A percentile compares a stretch with the other conserved stretches of the same genome.
These are phyloP conservation scores for Galerina marginata DNA, from an alignment of 768 basidiomycete species.

Conservation along the genomic window DNA sequence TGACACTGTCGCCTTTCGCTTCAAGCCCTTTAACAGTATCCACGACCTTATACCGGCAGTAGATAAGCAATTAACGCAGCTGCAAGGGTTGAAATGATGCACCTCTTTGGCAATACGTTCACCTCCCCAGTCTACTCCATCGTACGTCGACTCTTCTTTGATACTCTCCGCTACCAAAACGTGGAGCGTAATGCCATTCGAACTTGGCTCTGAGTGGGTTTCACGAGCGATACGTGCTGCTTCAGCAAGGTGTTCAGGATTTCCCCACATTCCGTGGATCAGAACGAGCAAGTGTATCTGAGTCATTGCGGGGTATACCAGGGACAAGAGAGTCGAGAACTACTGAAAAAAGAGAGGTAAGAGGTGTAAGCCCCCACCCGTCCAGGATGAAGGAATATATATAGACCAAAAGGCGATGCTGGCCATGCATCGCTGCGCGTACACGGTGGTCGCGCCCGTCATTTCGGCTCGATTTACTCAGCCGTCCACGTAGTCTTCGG, in stretches of 20 bases:
- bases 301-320: slow-evolving; percentile 26
- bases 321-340: background rate
- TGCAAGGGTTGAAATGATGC: slow-evolving; percentile 14
- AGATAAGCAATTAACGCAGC: background rate
- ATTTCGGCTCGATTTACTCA: too few species aligned
- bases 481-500: too few species aligned
- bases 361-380: too few species aligned
- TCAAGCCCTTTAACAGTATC: slow-evolving; percentile 60
- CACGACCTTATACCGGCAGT: slow-evolving; percentile 48
- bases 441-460: too few species aligned
- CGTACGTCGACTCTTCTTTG: slow-evolving; percentile 71
- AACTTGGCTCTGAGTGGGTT: slow-evolving; percentile 34
- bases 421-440: too few species aligned
- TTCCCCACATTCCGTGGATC: slow-evolving; percentile 84
- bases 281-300: slow-evolving; percentile 54
- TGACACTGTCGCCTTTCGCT: slow-evolving; percentile 59
- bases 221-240: slow-evolving; percentile 59
- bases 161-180: slow-evolving; percentile 73
- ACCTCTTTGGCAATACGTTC: slow-evolving; percentile 85
- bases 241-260: slow-evolving; percentile 66
- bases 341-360: background rate
- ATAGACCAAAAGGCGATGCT: too few species aligned
- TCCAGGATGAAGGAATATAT: too few species aligned
- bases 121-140: slow-evolving; percentile 85
- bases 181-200: slow-evolving; percentile 54